Base-by-base conservation (phyloP, 2,329 filamentous ascomycete genomes). In the Aureobasidium pullulans region DNA sequence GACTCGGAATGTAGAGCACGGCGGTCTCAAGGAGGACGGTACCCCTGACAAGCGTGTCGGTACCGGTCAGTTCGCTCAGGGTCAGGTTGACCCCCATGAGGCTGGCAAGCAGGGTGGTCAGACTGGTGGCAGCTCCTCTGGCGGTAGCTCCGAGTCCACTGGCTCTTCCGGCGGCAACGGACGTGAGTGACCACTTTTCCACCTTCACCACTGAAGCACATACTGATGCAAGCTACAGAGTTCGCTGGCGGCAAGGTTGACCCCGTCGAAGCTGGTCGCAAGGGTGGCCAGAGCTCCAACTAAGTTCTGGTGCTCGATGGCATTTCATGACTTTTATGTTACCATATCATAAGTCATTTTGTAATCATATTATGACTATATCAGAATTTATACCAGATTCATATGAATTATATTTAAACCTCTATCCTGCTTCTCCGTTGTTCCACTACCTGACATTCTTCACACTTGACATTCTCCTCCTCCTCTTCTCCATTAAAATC, bases 171-270 rank as follows among this genome's bases (percentile, higher is more conserved):
- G 61, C 57, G 48, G 53, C 48, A 61, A 59, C 47, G 64, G 64
- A 9, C 61, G 64, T 59, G n/a, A 52, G 57, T 59, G 6, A 23
- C 23, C 23, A 23, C 2, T 44, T 7, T n/a, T 28, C 23, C 2
- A 34, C 4, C 29, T 34, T 31, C 5, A 36, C 6, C 9, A 9
- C 29, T 8, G 9, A 16, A 32, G 10, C 19, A n/a, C 3, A 6
- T 1, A 44, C 57, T 59, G 13, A 59, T 23, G 11, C 10, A 1
- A 4, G 11, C n/a, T 3, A n/a, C 61, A 66, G 69, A 73, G 63
- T 75, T 75, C 54, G 73, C 73, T 58, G 68, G 71, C 16, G 73
- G 73, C 62, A 73, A 75, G 61, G 72, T 76, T 28, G 73, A 76
- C 60, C 73, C 73, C 19, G 63, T 66, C 39, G 68, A 75, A 63